Evolutionary conservation across 148 eudicot genomes (phyloP).

Genomic region (Cornus kousa): DNA sequence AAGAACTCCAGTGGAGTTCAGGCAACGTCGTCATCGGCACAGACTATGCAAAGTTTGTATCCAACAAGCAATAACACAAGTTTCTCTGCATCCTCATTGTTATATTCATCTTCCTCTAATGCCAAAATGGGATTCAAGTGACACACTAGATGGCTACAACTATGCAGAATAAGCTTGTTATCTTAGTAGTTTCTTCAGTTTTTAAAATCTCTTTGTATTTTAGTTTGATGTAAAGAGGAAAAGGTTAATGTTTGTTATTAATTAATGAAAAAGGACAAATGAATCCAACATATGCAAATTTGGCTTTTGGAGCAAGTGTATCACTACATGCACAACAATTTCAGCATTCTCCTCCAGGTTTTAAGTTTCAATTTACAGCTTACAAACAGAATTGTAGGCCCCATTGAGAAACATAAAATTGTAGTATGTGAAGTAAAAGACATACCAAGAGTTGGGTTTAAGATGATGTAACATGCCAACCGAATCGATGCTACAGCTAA

Average conservation of each 20-base stretch:
- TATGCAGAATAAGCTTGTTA: background rate
- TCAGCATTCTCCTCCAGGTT: slow-evolving; percentile 12
- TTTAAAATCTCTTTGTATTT: background rate
- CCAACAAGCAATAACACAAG: slow-evolving; percentile 42
- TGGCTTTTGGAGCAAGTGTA: slow-evolving; percentile 15
- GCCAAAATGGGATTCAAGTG: slow-evolving; percentile 24
- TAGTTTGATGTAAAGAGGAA: slow-evolving; percentile 19
- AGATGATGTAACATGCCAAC: background rate
- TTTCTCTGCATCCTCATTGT: slow-evolving; percentile 56
- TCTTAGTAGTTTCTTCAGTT: background rate
- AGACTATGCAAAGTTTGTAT: slow-evolving; percentile 25
- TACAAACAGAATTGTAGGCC: background rate
- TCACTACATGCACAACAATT: slow-evolving; percentile 8
- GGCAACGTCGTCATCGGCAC: slow-evolving; percentile 29
- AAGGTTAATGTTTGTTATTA: slow-evolving; percentile 18
- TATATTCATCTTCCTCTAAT: slow-evolving; percentile 43
- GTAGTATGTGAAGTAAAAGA: background rate
- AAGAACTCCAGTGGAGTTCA: slow-evolving; percentile 22
- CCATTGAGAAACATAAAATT: background rate
- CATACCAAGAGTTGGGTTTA: background rate
- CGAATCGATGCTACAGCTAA: background rate
- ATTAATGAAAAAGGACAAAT: slow-evolving; percentile 1
- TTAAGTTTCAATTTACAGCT: slow-evolving; percentile 15
- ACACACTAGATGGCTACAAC: background rate
- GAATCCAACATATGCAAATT: slow-evolving; percentile 21